Conservation (phyloP, 345 rosid species). For the Lepidium didymum region DNA sequence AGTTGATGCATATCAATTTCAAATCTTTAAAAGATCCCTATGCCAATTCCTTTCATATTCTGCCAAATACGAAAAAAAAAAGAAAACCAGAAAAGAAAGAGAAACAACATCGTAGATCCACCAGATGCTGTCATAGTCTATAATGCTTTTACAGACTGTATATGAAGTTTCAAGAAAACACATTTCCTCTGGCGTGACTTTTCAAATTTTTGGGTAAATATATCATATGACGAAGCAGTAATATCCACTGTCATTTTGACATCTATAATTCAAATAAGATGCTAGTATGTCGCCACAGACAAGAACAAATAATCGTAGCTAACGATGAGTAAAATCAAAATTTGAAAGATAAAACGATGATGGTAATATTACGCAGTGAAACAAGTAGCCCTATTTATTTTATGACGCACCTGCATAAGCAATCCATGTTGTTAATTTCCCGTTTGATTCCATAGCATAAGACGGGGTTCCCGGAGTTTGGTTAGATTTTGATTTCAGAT, state of each 20-base stretch:
- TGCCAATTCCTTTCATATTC: not conserved
- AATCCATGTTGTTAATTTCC: slow-evolving; percentile 19
- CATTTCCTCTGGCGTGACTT: not conserved
- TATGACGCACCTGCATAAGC: slow-evolving; percentile 33
- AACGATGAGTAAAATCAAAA: not conserved
- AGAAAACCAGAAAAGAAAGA: no score
- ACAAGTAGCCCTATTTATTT: not conserved
- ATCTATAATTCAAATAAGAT: not conserved
- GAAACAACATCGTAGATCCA: not conserved
- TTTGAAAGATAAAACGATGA: not conserved
- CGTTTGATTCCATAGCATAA: slow-evolving; percentile 21
- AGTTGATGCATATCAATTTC: not conserved
- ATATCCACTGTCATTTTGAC: not conserved
- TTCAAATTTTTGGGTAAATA: not conserved
- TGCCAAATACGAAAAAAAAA: not conserved
- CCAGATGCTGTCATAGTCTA: not conserved
- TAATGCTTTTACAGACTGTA: not conserved
- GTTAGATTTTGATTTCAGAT: slow-evolving; percentile 17
- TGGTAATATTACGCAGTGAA: not conserved
- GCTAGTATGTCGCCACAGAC: not conserved
- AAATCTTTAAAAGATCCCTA: not conserved
- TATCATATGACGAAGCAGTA: not conserved
- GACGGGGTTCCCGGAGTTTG: slow-evolving; percentile 29
- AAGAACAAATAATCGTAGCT: not conserved
- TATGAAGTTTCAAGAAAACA: not conserved